Conservation (phyloP, 2,329 filamentous ascomycete genomes). For the Aspergillus sp. region DNA sequence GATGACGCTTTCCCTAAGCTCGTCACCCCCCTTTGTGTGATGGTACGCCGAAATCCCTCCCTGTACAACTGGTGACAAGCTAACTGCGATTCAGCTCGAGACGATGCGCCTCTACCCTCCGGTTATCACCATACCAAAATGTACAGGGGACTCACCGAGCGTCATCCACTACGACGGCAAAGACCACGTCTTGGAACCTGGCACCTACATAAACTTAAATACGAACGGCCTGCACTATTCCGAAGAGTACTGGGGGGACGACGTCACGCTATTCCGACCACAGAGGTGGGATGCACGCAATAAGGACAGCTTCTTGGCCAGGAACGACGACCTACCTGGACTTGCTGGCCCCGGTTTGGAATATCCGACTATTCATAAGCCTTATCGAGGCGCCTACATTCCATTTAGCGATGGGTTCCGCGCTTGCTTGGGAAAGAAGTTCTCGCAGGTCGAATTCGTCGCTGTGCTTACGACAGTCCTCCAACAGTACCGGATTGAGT, state of each 20-base stretch:
- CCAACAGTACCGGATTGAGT: slow-evolving; percentile 19
- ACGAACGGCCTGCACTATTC: slow-evolving; percentile 22
- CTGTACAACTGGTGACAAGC: slow-evolving; percentile 1
- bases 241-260: slow-evolving; percentile 25
- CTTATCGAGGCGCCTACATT: slow-evolving; percentile 26
- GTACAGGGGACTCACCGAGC: slow-evolving; percentile 24
- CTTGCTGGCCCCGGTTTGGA: slow-evolving; percentile 22
- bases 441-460: slow-evolving; percentile 30
- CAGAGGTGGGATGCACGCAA: slow-evolving; percentile 26
- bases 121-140: slow-evolving; percentile 33
- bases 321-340: slow-evolving; percentile 17
- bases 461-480: slow-evolving; percentile 18
- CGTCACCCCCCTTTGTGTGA: slow-evolving; percentile 24
- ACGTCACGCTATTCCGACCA: slow-evolving; percentile 18
- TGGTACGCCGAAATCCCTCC: slow-evolving; percentile 13
- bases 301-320: slow-evolving; percentile 22
- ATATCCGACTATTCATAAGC: slow-evolving; percentile 24
- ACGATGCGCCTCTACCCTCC: slow-evolving; percentile 46
- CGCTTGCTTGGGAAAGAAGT: slow-evolving; percentile 28
- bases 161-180: slow-evolving; percentile 15
- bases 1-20: slow-evolving; percentile 43
- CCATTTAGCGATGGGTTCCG: slow-evolving; percentile 27
- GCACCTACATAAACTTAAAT: slow-evolving; percentile 21
- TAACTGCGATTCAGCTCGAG: slow-evolving; percentile 40
- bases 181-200: slow-evolving; percentile 19